Evolutionary conservation across 2,329 filamentous ascomycete species (phyloP), one percentile per base, ranked within the genome.

Genomic region (Beauveria sp.): DNA sequence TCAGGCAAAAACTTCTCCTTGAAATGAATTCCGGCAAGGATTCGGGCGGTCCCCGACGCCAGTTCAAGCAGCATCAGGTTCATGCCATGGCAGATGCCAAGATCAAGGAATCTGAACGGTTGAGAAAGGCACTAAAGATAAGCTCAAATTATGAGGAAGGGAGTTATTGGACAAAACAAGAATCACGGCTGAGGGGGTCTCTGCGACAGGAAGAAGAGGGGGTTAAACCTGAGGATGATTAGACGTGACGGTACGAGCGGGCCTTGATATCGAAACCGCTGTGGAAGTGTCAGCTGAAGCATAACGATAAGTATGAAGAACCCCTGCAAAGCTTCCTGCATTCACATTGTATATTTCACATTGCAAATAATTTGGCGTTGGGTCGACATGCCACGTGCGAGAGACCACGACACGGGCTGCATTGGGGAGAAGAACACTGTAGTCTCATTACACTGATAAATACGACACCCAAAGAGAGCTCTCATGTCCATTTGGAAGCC

Each of bases 51-150:
- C 74, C 71, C n/a, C 72, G 75, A 61, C 76, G 72, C 60, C 82
- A 84, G 10, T 82, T 98, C 66, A 99, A 98, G 77, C 82, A 87
- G 66, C 92, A 98, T 76, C 91, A 98, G 76, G 92, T 98, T 22
- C 95, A 99, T 78, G 95, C 98, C 77, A 82, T 96, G 73, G 95
- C 95, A 20, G 90, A 95, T 70, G 95, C 93, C 64, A 99, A 99
- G 83, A 93, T 96, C 67, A 89, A 91, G 73, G 95, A 99, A 81
- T 96, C 89, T 74, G 93, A 98, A 77, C 84, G 90, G 68, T 78
- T 99, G 72, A 80, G 93, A 66, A 90, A 82, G 74, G 95, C 95
- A 8, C 80, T 99, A 67, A 93, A 92, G 55, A 96, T 98, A 69
- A 87, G 87, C 71, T 88, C 88, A 71, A 83, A 93, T 72, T 95